A percentile compares a stretch with the other conserved stretches of the same genome.
These are phyloP conservation scores for Candida berthetii DNA, from an alignment of 805 yeast genomes.

Conservation along the genomic window DNA sequence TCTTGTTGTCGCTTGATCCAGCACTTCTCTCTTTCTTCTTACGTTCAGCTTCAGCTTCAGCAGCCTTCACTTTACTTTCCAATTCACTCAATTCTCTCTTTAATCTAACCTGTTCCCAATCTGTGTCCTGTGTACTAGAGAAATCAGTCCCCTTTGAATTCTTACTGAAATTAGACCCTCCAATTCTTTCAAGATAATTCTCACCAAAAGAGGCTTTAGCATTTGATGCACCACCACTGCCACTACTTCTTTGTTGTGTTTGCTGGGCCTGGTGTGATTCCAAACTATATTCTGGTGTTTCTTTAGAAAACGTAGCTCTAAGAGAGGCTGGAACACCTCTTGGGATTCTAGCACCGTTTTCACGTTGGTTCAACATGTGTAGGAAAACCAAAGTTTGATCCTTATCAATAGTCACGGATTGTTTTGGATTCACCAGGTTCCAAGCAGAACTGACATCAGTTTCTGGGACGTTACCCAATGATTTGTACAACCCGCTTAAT, in stretches of 20 bases:
- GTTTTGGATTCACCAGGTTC: slow-evolving; percentile 91
- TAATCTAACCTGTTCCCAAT: slow-evolving; percentile 88
- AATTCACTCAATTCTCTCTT: slow-evolving; percentile 72
- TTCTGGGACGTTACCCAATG: slow-evolving; percentile 69
- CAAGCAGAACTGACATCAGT: slow-evolving; percentile 87
- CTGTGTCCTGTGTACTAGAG: slow-evolving; percentile 63
- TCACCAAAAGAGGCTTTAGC: slow-evolving; percentile 42
- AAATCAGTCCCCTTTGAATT: slow-evolving; percentile 60
- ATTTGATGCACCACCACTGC: slow-evolving; percentile 13
- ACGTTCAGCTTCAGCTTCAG: slow-evolving; percentile 40
- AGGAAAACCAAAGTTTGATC: slow-evolving; percentile 88
- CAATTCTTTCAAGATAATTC: slow-evolving; percentile 48
- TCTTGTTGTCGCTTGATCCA: slow-evolving; percentile 19
- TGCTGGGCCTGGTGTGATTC: slow-evolving; percentile 47
- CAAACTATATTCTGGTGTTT: slow-evolving; percentile 66
- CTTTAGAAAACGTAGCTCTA: slow-evolving; percentile 87
- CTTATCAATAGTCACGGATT: slow-evolving; percentile 81
- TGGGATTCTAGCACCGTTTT: slow-evolving; percentile 80
- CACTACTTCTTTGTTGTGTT: slow-evolving; percentile 12
- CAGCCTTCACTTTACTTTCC: slow-evolving; percentile 56
- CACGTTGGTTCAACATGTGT: slow-evolving; percentile 87
- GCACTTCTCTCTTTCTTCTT: slow-evolving; percentile 24
- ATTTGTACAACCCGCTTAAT: slow-evolving; percentile 59
- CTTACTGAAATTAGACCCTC: slow-evolving; percentile 30
- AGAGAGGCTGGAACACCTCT: slow-evolving; percentile 91